Percentiles rank a stretch among this genome's conserved stretches.
phyloP scores from a whole-genome alignment of 164 flowering plant species.

The Berberis vulgaris region DNA sequence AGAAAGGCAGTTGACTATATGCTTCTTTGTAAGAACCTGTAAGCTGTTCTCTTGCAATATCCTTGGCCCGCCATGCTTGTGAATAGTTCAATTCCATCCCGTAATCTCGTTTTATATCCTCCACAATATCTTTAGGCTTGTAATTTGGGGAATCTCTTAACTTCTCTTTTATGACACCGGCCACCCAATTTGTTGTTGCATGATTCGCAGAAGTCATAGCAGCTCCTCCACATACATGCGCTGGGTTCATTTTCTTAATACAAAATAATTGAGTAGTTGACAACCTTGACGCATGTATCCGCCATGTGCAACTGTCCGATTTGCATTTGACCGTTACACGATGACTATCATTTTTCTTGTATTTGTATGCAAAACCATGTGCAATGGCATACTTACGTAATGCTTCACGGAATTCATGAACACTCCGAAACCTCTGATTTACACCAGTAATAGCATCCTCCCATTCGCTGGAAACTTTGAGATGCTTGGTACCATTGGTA shows the following conservation, averaged over 20 bases:
- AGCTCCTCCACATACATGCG: neutral
- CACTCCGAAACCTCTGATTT: neutral
- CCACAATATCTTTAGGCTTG: conserved; percentile 35
- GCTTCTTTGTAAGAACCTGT: conserved; percentile 39
- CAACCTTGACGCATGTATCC: neutral
- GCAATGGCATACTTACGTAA: neutral
- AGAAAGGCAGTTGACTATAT: conserved; percentile 37
- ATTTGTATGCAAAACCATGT: neutral
- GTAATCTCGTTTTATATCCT: conserved; percentile 30
- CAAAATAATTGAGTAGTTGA: neutral
- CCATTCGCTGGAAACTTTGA: neutral
- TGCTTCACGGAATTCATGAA: neutral
- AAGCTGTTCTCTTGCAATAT: conserved; percentile 31
- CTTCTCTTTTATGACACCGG: conserved; percentile 32
- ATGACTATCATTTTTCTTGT: neutral
- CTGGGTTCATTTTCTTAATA: neutral
- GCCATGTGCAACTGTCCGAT: neutral
- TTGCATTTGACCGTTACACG: neutral
- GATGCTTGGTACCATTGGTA: neutral
- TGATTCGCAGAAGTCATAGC: neutral
- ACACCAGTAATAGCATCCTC: neutral
- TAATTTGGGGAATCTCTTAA: conserved; percentile 33
- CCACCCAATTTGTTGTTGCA: conserved; percentile 18
- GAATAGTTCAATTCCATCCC: conserved; percentile 35
- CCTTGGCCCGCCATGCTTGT: conserved; percentile 43